These are phyloP conservation scores for Xylaria sp. DNA, from an alignment of 2,329 filamentous ascomycete genomes.

Conservation along the genomic window DNA sequence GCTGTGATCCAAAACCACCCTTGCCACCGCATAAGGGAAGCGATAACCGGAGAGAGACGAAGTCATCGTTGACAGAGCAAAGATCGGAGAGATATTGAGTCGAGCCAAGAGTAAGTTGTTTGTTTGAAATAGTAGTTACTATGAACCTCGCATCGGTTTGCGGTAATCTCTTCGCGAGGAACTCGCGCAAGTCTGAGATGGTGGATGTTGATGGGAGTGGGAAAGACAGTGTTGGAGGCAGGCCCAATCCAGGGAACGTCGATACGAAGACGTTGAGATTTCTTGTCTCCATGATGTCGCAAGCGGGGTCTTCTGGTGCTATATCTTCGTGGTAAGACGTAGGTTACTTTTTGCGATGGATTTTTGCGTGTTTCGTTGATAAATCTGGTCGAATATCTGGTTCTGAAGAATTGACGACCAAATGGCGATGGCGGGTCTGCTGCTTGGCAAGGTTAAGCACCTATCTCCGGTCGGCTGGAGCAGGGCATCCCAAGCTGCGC, in stretches of 20 bases:
- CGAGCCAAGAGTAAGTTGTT: slow-evolving; percentile 69
- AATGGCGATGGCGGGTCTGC: slow-evolving; percentile 17
- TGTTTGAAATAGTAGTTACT: slow-evolving; percentile 84
- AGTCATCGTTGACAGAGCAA: slow-evolving; percentile 68
- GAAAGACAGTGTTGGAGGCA: slow-evolving; percentile 86
- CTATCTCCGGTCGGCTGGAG: slow-evolving; percentile 4
- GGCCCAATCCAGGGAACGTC: slow-evolving; percentile 82
- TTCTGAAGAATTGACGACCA: background rate
- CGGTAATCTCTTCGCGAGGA: slow-evolving; percentile 71
- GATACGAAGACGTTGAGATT: slow-evolving; percentile 85
- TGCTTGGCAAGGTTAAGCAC: background rate
- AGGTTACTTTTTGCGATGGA: slow-evolving; percentile 32
- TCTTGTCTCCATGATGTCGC: slow-evolving; percentile 61
- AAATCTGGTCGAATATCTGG: background rate
- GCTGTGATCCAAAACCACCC: slow-evolving; percentile 96
- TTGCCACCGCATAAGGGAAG: slow-evolving; percentile 90
- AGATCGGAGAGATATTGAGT: slow-evolving; percentile 68
- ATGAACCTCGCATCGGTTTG: slow-evolving; percentile 70
- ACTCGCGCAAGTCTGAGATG: slow-evolving; percentile 73
- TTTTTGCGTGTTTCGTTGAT: slow-evolving; percentile 46
- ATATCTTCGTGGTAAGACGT: background rate
- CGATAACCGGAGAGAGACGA: slow-evolving; percentile 85
- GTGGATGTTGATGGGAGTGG: slow-evolving; percentile 73
- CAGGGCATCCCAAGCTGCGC: background rate
- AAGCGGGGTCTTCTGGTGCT: background rate